These are phyloP conservation scores for Glycine soja DNA, from an alignment of 306 rosid species.

Conservation along the genomic window DNA sequence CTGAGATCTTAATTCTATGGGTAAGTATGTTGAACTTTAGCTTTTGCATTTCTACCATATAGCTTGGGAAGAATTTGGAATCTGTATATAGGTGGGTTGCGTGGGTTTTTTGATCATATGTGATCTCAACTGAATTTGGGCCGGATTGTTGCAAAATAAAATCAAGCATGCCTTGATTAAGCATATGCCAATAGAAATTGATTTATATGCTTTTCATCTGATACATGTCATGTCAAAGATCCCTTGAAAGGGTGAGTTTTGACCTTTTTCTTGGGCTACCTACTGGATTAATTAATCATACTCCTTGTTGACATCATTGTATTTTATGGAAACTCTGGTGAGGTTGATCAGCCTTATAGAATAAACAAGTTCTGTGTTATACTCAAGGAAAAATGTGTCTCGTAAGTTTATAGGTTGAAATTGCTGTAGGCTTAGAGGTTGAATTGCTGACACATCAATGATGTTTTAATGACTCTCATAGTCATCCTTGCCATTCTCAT, in stretches of 20 bases:
- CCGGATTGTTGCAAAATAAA: constrained; percentile 12
- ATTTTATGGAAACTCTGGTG: not conserved
- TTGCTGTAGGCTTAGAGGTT: not conserved
- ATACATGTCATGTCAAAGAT: constrained; percentile 4
- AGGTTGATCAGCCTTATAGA: not conserved
- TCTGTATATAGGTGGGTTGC: constrained; percentile 20
- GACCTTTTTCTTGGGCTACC: constrained; percentile 7
- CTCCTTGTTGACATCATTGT: not conserved
- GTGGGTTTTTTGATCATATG: constrained; percentile 34
- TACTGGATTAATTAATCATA: not conserved
- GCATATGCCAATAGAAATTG: constrained; percentile 15
- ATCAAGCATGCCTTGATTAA: constrained; percentile 9
- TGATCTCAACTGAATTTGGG: constrained; percentile 18
- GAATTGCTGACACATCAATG: not conserved
- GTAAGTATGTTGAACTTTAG: constrained; percentile 24
- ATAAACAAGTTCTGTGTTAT: not conserved
- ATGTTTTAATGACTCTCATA: constrained; percentile 6
- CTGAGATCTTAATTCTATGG: constrained; percentile 6
- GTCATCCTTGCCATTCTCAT: not conserved
- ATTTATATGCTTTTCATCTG: not conserved
- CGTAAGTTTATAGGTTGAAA: no score
- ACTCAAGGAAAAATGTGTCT: not conserved
- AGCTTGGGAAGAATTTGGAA: constrained; percentile 26
- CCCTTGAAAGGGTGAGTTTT: constrained; percentile 10
- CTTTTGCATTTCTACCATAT: not conserved